Evolutionary conservation across 2,329 filamentous ascomycete genomes (phyloP), one percentile per base, ranked within the genome.

Genomic region (Aaosphaeria arxii): DNA sequence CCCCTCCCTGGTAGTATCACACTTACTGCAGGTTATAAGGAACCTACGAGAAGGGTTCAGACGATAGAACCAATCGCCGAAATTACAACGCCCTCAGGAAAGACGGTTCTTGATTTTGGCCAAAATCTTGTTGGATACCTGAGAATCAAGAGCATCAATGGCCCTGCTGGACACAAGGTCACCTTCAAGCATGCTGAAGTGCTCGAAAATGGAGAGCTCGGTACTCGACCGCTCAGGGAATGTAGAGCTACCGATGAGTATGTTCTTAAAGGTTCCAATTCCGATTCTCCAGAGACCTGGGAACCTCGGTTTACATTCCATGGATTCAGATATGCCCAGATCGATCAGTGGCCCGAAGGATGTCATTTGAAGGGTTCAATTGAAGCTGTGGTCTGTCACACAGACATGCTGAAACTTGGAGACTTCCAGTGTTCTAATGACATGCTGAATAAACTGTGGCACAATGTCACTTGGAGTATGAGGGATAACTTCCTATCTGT

Each of bases 41-140:
- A 77, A 3, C 77, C 77, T 0, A 72, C 80, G 0, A 66, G 74
- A 11, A 58, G 63, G 5, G 63, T 63, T 0, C 58, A 73, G 51
- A 55, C 50, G 31, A 39, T 67, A 31, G 57, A 55, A 24, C 61
- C 69, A 1, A 43, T 50, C 4, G 43, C 60, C 1, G 59, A 71
- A 5, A 57, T 69, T 29, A 57, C 39, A 3, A 69, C 72, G 0
- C 64, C 69, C 0, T 71, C 72, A 0, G 77, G 77, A 5, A 78
- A 78, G 54, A 74, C 66, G 0, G 63, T 83, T 1, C 49, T 83
- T 30, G 79, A 84, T 52, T 83, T 83, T 57, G 80, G 80, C 1
- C 80, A 84, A 55, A 83, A 84, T 53, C 64, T 83, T 0, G 80
- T 82, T 1, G 81, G 81, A 1, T 72, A 71, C 53, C 48, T 82